Percentiles rank a stretch among this genome's conserved stretches.
Evolutionary conservation across 306 rosid species (phyloP).

Genomic region (Leucaena leucocephala): DNA sequence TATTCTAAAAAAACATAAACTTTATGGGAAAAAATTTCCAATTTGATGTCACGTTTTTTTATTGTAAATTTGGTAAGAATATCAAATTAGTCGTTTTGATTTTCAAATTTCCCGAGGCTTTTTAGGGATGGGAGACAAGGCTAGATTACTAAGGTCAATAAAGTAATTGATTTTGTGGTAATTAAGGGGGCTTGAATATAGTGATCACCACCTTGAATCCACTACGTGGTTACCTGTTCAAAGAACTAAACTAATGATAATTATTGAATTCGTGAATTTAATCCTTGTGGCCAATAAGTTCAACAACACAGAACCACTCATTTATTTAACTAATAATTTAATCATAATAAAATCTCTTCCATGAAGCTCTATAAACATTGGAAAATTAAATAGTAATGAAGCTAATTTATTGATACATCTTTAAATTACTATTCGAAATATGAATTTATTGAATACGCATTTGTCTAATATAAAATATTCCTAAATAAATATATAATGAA

Average conservation of each 20-base stretch:
- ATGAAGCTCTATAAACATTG: too few species aligned
- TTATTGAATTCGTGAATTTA: background rate
- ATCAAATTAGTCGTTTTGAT: background rate
- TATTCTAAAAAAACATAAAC: background rate
- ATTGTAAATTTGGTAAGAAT: background rate
- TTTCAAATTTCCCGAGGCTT: background rate
- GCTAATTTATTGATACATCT: background rate
- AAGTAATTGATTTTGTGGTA: background rate
- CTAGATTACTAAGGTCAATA: background rate
- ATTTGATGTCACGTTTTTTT: background rate
- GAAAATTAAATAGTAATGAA: too few species aligned
- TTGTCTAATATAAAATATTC: background rate
- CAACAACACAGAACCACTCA: background rate
- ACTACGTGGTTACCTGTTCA: background rate
- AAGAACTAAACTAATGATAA: background rate
- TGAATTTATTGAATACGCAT: background rate
- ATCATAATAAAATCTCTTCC: background rate
- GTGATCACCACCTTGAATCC: background rate
- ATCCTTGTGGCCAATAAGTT: background rate
- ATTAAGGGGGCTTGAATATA: background rate
- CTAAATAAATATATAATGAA: background rate
- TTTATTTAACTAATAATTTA: too few species aligned
- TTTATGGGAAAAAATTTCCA: background rate
- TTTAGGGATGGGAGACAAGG: background rate
- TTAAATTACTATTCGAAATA: background rate